These are phyloP conservation scores for Taxillus chinensis DNA, from an alignment of 164 flowering plant species.

Conservation along the genomic window DNA sequence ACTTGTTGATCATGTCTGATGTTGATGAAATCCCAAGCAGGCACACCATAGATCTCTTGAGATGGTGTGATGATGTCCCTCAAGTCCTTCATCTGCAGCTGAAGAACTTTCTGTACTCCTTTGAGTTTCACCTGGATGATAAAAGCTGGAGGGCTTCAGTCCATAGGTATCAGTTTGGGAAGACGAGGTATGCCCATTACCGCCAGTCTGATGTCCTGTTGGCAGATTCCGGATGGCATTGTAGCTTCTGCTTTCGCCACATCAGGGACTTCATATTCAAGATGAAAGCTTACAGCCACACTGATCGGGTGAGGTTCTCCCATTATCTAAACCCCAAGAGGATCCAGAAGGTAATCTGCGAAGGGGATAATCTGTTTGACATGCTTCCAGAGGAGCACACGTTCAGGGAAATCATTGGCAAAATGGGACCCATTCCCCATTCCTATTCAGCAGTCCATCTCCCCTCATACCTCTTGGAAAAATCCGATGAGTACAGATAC, in stretches of 20 bases:
- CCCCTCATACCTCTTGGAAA: background rate
- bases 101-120: constrained; percentile 21
- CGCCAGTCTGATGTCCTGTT: constrained; percentile 18
- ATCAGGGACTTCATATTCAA: constrained; percentile 21
- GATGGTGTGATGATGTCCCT: constrained; percentile 23
- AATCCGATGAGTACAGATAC: background rate
- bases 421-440: background rate
- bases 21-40: constrained; percentile 25
- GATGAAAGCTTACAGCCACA: constrained; percentile 26
- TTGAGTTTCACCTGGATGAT: constrained; percentile 13
- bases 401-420: constrained; percentile 10
- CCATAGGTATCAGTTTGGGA: constrained; percentile 17
- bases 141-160: constrained; percentile 24
- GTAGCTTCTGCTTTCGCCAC: constrained; percentile 5
- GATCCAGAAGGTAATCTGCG: constrained; percentile 18
- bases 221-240: constrained; percentile 20
- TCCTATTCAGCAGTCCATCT: background rate
- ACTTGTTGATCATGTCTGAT: constrained; percentile 24
- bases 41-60: constrained; percentile 20
- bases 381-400: constrained; percentile 27
- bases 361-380: constrained; percentile 18
- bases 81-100: constrained; percentile 18
- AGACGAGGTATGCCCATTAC: constrained; percentile 19
- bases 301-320: constrained; percentile 17
- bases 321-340: constrained; percentile 19